Evolutionary conservation across 768 basidiomycete genomes (phyloP), one percentile per base, ranked within the genome.

Genomic region (Leccinum pellstonianum): DNA sequence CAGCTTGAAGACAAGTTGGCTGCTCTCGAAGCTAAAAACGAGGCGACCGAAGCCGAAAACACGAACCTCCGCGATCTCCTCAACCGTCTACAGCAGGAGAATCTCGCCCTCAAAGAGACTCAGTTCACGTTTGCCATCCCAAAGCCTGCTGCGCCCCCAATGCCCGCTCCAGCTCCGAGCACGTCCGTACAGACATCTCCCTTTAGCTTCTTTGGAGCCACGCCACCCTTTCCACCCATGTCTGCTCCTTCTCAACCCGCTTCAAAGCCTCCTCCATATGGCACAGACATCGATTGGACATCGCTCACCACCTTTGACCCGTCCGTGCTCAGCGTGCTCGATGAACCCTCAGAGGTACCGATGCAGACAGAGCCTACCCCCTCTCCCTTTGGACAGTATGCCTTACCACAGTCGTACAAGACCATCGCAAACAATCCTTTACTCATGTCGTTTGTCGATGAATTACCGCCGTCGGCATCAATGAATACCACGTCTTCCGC

Each of bases 1-100:
- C 49, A 97, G 91, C 80, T 98, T 56, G 96, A 98, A 73, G 93
- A 95, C 73, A 86, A 95, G 71, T 87, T 98, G 19, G 86, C 90
- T 3, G 87, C 85, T 43, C 86, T 98, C 23, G 93, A 95, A 69
- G 85, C 86, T 5, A 90, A 92, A 75, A 91, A 92, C 63, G 85
- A 87, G 49, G 80, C 79, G 23, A 82, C 89, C 0, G 76, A 77
- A 57, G 76, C 86, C 23, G 95, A 96, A 76, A 96, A 98, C 65
- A 88, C 90, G 62, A 96, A 95, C 68, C 79, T 97, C 23, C 86
- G 91, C 50, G 94, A 95, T 69, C 81, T 96, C 54, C 80, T 96
- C 48, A 77, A 84, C 54, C 85, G 94, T 12, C 79, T 98, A 2
- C 95, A 95, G 70, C 86, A 85, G 57, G 95, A 98, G 77, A 96